phyloP scores from a whole-genome alignment of 2,329 filamentous ascomycete genomes.

The Stromatinia cepivora region DNA sequence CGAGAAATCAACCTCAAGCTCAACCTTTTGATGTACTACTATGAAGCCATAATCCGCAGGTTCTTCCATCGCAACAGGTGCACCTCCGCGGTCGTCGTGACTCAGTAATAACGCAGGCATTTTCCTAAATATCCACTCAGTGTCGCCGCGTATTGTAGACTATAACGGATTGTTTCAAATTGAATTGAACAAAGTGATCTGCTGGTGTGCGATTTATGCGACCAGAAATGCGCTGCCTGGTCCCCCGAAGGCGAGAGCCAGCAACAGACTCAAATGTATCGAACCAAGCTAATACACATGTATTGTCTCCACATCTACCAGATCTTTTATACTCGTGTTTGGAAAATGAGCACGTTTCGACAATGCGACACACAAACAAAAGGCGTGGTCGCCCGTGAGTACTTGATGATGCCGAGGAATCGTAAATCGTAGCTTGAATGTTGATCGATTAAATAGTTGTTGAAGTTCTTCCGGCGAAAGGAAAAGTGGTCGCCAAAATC shows the following conservation, averaged over 20 bases:
- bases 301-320: background rate
- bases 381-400: background rate
- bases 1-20: constrained; percentile 85
- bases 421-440: background rate
- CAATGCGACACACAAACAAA: background rate
- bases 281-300: background rate
- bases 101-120: constrained; percentile 37
- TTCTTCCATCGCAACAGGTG: constrained; percentile 20
- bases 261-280: constrained; percentile 6
- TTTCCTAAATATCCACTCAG: background rate
- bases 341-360: background rate
- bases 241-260: constrained; percentile 14
- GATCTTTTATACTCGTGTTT: too few species aligned
- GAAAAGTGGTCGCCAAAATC: background rate
- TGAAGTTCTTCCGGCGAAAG: background rate
- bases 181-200: background rate
- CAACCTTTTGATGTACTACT: constrained; percentile 81
- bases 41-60: constrained; percentile 43
- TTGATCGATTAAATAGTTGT: background rate
- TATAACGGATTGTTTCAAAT: background rate
- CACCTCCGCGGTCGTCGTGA: constrained; percentile 29
- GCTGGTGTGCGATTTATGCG: background rate
- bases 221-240: constrained; percentile 5
- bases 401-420: background rate
- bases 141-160: background rate